phyloP scores from a whole-genome alignment of 768 basidiomycete species.

The Piloderma croceum region DNA sequence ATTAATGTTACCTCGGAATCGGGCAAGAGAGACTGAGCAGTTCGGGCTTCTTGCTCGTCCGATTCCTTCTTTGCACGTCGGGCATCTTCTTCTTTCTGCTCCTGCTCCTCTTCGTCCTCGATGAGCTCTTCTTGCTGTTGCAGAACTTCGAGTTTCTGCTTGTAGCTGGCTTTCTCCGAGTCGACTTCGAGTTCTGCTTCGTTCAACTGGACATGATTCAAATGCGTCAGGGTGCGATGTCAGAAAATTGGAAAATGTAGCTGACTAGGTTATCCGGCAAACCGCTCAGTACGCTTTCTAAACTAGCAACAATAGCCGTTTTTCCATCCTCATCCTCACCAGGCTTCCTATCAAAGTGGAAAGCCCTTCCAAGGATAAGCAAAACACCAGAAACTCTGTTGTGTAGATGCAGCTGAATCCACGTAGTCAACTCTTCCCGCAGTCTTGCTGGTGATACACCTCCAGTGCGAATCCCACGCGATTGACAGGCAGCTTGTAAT shows the following conservation, averaged over 20 bases:
- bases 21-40: slow-evolving; percentile 79
- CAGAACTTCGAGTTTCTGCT: slow-evolving; percentile 96
- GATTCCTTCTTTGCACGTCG: slow-evolving; percentile 79
- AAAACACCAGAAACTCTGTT: slow-evolving; percentile 91
- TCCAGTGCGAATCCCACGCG: slow-evolving; percentile 85
- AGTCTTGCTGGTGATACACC: slow-evolving; percentile 85
- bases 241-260: slow-evolving; percentile 10
- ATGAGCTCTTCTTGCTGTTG: slow-evolving; percentile 99
- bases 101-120: slow-evolving; percentile 98
- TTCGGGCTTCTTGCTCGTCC: slow-evolving; percentile 70
- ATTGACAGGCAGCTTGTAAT: slow-evolving; percentile 88
- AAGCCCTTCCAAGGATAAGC: slow-evolving; percentile 89
- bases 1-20: slow-evolving; percentile 68
- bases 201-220: slow-evolving; percentile 59
- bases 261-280: slow-evolving; percentile 90
- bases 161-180: slow-evolving; percentile 89
- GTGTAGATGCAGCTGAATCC: slow-evolving; percentile 90
- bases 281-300: slow-evolving; percentile 88
- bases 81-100: slow-evolving; percentile 91
- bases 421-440: slow-evolving; percentile 83
- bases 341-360: slow-evolving; percentile 79
- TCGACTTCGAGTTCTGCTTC: slow-evolving; percentile 97
- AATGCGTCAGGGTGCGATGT: too few species aligned
- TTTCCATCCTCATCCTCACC: slow-evolving; percentile 80
- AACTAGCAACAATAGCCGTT: slow-evolving; percentile 67